Evolutionary conservation across 2,329 filamentous ascomycete genomes (phyloP).

Genomic region (Colletotrichum horii): DNA sequence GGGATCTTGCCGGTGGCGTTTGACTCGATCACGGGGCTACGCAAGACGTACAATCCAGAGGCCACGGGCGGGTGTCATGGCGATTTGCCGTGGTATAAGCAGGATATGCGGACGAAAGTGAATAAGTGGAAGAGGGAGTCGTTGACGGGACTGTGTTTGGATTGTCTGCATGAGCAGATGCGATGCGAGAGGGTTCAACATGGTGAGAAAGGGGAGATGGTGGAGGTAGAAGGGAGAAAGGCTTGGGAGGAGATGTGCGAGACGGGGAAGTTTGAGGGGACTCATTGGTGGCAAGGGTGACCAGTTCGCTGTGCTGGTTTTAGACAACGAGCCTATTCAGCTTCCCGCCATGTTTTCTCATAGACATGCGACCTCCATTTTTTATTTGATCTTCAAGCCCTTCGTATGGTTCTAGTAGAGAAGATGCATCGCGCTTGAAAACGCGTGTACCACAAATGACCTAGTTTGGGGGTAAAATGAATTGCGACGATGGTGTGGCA

Average conservation of each 20-base stretch:
- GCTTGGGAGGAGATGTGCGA: not conserved
- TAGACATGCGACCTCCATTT: too few species aligned
- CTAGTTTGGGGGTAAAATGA: too few species aligned
- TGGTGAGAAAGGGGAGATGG: not conserved
- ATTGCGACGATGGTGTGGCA: too few species aligned
- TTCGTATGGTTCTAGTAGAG: too few species aligned
- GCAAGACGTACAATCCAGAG: not conserved
- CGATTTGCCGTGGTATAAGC: not conserved
- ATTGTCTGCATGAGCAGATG: constrained; percentile 2
- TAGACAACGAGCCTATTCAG: too few species aligned
- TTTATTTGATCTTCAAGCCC: too few species aligned
- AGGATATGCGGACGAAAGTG: not conserved
- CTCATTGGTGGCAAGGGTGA: not conserved
- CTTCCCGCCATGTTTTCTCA: too few species aligned
- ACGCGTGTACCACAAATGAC: too few species aligned
- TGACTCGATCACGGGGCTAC: not conserved
- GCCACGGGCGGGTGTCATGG: not conserved
- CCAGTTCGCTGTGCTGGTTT: too few species aligned
- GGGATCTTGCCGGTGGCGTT: not conserved
- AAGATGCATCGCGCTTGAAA: too few species aligned
- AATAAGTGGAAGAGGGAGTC: not conserved
- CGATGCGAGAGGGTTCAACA: not conserved
- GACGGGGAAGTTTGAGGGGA: not conserved
- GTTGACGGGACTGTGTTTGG: not conserved
- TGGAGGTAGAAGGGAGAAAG: fast-evolving